Conservation (phyloP, 2,329 filamentous ascomycete genomes). For the Pseudocercospora vitis region DNA sequence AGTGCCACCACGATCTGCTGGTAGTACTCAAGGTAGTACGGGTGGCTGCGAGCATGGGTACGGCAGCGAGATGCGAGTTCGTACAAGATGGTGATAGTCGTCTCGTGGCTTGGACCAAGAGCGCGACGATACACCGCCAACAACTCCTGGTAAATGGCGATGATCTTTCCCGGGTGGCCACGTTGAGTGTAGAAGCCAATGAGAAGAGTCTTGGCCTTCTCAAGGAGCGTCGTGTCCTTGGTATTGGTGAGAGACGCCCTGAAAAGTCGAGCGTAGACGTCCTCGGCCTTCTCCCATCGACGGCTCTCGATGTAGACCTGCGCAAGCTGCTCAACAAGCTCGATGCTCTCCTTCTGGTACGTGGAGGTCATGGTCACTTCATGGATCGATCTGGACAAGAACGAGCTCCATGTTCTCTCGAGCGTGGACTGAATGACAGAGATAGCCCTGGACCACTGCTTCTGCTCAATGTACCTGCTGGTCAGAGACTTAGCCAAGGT, state of each 20-base stretch:
- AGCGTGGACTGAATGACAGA: slow-evolving; percentile 49
- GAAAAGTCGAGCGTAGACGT: slow-evolving; percentile 43
- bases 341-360: slow-evolving; percentile 48
- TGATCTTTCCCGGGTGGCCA: slow-evolving; percentile 41
- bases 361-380: slow-evolving; percentile 44
- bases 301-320: slow-evolving; percentile 47
- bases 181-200: slow-evolving; percentile 43
- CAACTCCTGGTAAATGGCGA: slow-evolving; percentile 40
- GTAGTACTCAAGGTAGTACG: slow-evolving; percentile 50
- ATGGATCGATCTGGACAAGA: slow-evolving; percentile 46
- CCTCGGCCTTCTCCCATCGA: slow-evolving; percentile 42
- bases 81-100: slow-evolving; percentile 51
- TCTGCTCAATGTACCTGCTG: slow-evolving; percentile 47
- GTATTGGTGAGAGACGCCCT: slow-evolving; percentile 38
- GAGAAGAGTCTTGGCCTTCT: slow-evolving; percentile 38
- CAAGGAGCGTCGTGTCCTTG: slow-evolving; percentile 34
- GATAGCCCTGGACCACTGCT: slow-evolving; percentile 50
- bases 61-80: slow-evolving; percentile 44
- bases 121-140: slow-evolving; percentile 38
- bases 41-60: slow-evolving; percentile 43
- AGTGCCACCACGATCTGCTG: slow-evolving; percentile 48
- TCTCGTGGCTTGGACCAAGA: slow-evolving; percentile 42
- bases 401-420: slow-evolving; percentile 48
- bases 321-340: slow-evolving; percentile 49
- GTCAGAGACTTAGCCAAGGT: slow-evolving; percentile 45